Base-by-base conservation (phyloP, 2,329 filamentous ascomycete species). In the Monilinia fructigena region DNA sequence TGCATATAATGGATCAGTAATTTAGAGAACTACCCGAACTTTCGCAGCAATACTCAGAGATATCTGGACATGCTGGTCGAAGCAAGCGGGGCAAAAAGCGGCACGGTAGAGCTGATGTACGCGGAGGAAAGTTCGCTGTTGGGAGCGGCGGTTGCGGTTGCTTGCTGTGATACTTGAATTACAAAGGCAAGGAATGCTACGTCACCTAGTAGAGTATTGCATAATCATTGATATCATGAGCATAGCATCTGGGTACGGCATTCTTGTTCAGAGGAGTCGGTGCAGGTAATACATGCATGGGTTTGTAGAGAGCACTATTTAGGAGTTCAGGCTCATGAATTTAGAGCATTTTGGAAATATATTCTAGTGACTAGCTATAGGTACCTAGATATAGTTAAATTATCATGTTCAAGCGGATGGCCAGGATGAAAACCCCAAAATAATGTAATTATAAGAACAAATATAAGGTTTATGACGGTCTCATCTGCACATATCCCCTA, bases 1-100 rank as follows among this genome's bases (percentile, higher is more conserved):
- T n/a, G 89, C 89, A 4, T 93, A 89, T 77, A 93, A 92, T 74
- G 91, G 91, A 55, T 90, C 88, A 38, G 89, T 94, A 60, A n/a
- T n/a, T 87, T 93, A 62, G 90, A 93, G 77, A 88, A 89, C 72
- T 94, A 93, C 74, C 90, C 91, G 0, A 80, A 81, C 10, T 94
- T 92, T 76, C 80, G 84, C 28, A 77, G 77, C 42, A 81, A 79
- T 53, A 88, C 87, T 73, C 90, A 93, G 75, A 75, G 75, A 7
- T 86, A 87, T 71, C 78, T 93, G 56, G 81, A 92, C 72, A 79
- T 81, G 50, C 79, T 93, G 11, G 82, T 86, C 72, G 59, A 77
- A 70, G 66, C 75, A 73, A 72, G 80, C 75, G 60, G 79, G 75
- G 68, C 81, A 71, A 56, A 74, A 72, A 38, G 71, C 69, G 78